Percentiles rank a stretch among this genome's conserved stretches.
phyloP scores from a whole-genome alignment of 179 eudicot genomes.

The Nepenthes alata region DNA sequence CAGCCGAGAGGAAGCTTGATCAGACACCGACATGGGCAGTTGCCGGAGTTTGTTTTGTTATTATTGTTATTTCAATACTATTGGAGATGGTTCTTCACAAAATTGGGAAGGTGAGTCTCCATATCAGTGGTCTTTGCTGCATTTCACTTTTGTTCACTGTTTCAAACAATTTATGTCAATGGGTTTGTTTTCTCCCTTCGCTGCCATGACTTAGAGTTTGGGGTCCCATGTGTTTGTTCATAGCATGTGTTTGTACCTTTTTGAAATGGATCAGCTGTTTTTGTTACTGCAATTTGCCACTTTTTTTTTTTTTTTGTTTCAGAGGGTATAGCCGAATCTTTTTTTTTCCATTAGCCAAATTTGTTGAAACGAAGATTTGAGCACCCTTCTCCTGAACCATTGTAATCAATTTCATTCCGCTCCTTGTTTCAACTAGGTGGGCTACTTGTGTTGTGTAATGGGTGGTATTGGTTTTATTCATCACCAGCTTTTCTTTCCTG shows the following conservation, averaged over 20 bases:
- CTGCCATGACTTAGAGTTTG: no score
- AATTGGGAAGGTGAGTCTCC: slow-evolving; percentile 36
- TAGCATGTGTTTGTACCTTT: no score
- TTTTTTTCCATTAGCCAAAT: neutral
- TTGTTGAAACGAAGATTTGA: neutral
- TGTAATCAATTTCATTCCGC: neutral
- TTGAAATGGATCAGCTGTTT: no score
- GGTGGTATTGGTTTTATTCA: neutral
- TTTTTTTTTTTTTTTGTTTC: no score
- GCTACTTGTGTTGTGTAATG: neutral
- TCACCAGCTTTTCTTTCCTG: neutral
- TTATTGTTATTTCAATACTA: slow-evolving; percentile 48
- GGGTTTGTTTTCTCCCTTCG: neutral
- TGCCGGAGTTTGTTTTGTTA: slow-evolving; percentile 52
- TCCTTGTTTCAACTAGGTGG: neutral
- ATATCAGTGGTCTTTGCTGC: neutral
- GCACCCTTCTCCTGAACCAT: neutral
- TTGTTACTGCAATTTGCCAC: no score
- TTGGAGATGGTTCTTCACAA: slow-evolving; percentile 44
- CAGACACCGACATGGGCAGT: slow-evolving; percentile 80
- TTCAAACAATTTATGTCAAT: neutral
- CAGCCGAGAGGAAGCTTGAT: slow-evolving; percentile 26
- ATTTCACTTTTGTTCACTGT: neutral
- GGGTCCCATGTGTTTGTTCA: no score
- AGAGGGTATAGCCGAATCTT: neutral